phyloP scores from a whole-genome alignment of 2,329 filamentous ascomycete species.

The Magnaporthiopsis rhizophila region DNA sequence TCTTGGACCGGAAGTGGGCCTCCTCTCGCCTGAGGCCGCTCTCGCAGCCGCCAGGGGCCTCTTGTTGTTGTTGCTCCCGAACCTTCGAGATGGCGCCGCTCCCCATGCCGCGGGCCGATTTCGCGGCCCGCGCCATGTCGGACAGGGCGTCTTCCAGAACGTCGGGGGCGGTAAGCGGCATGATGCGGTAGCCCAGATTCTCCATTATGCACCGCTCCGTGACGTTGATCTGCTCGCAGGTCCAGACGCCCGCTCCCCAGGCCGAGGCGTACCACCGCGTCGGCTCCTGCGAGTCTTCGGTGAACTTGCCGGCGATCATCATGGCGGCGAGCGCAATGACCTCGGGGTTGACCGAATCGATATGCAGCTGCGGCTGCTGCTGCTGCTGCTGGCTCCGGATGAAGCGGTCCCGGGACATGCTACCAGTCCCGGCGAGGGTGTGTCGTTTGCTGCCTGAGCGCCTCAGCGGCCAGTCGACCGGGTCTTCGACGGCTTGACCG shows the following conservation, averaged over 20 bases:
- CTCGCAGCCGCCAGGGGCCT: slow-evolving; percentile 3
- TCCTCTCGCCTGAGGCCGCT: slow-evolving; percentile 1
- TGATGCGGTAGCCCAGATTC: slow-evolving; percentile 53
- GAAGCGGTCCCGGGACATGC: slow-evolving; percentile 23
- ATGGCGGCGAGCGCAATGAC: slow-evolving; percentile 55
- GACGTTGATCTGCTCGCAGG: slow-evolving; percentile 52
- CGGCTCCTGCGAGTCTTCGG: slow-evolving; percentile 48
- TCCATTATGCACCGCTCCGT: slow-evolving; percentile 59
- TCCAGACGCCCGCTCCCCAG: slow-evolving; percentile 52
- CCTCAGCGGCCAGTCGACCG: slow-evolving; percentile 4
- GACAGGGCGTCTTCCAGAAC: slow-evolving; percentile 51
- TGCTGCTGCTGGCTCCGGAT: slow-evolving; percentile 14
- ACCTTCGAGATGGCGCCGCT: slow-evolving; percentile 8
- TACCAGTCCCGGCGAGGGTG: slow-evolving; percentile 31
- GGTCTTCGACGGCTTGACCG: slow-evolving; percentile 13
- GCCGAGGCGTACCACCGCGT: slow-evolving; percentile 43
- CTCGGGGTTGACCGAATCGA: slow-evolving; percentile 54
- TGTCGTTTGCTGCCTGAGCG: slow-evolving; percentile 33
- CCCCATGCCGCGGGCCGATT: slow-evolving; percentile 8
- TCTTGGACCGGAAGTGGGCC: slow-evolving; percentile 25
- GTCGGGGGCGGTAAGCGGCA: slow-evolving; percentile 49
- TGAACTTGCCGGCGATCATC: slow-evolving; percentile 58
- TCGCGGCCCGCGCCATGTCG: slow-evolving; percentile 54
- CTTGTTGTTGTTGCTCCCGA: neutral
- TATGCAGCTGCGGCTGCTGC: slow-evolving; percentile 35